Conservation (phyloP, 2,329 filamentous ascomycete genomes). For the Clarireedia monteithiana region DNA sequence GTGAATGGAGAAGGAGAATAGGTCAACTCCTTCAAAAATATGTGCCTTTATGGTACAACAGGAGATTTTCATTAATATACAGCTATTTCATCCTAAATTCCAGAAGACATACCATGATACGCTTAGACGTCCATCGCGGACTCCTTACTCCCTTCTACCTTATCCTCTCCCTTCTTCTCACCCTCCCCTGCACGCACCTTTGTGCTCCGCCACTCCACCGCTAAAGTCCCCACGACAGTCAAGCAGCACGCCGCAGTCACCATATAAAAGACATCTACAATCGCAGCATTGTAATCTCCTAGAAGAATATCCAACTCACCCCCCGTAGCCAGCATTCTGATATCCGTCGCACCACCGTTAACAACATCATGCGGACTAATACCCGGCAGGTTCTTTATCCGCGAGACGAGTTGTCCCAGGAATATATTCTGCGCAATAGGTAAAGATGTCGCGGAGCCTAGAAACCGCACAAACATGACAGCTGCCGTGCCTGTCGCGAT, state of each 20-base stretch:
- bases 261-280: conserved; percentile 44
- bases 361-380: conserved; percentile 5
- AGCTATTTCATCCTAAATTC: too few species aligned
- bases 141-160: too few species aligned
- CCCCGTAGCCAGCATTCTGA: conserved; percentile 36
- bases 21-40: too few species aligned
- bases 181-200: background rate
- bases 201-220: conserved; percentile 11
- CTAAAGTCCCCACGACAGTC: conserved; percentile 43
- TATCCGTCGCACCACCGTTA: conserved; percentile 40
- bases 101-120: too few species aligned
- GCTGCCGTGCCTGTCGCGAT: conserved; percentile 21
- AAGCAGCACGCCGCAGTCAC: conserved; percentile 45
- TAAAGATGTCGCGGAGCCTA: conserved; percentile 22
- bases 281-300: conserved; percentile 42
- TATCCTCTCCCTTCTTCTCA: background rate
- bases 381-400: background rate
- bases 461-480: conserved; percentile 21
- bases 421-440: conserved; percentile 28
- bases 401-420: conserved; percentile 20
- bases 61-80: too few species aligned
- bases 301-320: conserved; percentile 38
- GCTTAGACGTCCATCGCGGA: too few species aligned
- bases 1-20: too few species aligned
- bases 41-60: too few species aligned